Base-by-base conservation (phyloP, 768 basidiomycete genomes). In the Leccinum incarnatum region DNA sequence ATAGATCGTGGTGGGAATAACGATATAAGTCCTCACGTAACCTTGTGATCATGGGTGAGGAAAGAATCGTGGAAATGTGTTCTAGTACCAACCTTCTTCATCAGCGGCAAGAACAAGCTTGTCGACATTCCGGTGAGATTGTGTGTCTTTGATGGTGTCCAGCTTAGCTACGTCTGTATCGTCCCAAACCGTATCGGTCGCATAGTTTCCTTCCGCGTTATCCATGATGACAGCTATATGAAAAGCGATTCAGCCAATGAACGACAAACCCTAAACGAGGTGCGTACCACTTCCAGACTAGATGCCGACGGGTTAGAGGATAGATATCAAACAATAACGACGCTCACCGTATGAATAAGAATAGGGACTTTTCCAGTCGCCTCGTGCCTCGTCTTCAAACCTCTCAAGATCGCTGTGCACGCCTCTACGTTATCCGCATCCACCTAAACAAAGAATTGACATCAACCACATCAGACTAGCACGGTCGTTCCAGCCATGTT, bases 301-400 rank as follows among this genome's bases (percentile, higher is more conserved):
- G 4, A 25, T 1, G 5, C 12, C 7, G 27, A 21, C 17, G 2
- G 3, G 4, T 65, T 7, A 55, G 52, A 15, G 2, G 5, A 6
- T 4, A 34, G 5, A 11, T 19, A n/a, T 34, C 14, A 7, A 37
- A 10, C n/a, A n/a, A n/a, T n/a, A n/a, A n/a, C n/a, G n/a, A n/a
- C 1, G 70, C 84, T 63, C 63, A 85, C 87, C 0, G 86, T 87
- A 64, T 90, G 84, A 17, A 90, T 86, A 10, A 84, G 74, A 57
- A 77, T 75, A 5, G 84, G 78, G 2, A 69, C 65, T 2, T 67
- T 73, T 3, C 81, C 80, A 1, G 79, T 79, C 21, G 61, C 65
- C 34, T 76, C 72, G 51, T 78, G 70, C 19, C 76, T 71, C 62
- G 75, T 79, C 72, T 80, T 83, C 67, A 83, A 58, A 1, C 88